Conservation (phyloP, 805 yeast genomes). For the Starmerella tilneyi region DNA sequence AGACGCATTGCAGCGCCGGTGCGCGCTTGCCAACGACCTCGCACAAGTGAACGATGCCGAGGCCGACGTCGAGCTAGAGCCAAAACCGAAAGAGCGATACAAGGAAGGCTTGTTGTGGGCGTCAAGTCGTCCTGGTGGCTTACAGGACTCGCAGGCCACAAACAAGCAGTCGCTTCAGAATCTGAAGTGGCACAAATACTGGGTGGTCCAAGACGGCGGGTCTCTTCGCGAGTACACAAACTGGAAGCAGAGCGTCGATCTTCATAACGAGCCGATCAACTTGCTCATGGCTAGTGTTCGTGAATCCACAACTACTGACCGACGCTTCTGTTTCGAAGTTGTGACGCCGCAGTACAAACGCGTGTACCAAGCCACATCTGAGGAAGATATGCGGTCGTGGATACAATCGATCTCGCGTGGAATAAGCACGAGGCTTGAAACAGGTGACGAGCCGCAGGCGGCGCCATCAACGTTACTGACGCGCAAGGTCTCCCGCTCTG, state of each 20-base stretch:
- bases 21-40: constrained; percentile 29
- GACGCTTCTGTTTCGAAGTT: constrained; percentile 60
- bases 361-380: constrained; percentile 62
- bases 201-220: constrained; percentile 69
- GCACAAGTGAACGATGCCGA: constrained; percentile 13
- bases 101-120: constrained; percentile 40
- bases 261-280: constrained; percentile 59
- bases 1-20: constrained; percentile 33
- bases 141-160: constrained; percentile 23
- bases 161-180: constrained; percentile 25
- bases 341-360: constrained; percentile 62
- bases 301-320: constrained; percentile 34
- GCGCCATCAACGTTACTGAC: constrained; percentile 15
- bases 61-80: background rate
- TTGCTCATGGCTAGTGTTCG: constrained; percentile 56
- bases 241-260: constrained; percentile 61
- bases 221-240: constrained; percentile 60
- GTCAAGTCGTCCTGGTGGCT: constrained; percentile 33
- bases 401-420: constrained; percentile 52
- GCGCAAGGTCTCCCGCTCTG: constrained; percentile 23
- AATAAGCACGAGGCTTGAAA: constrained; percentile 35
- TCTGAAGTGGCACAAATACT: constrained; percentile 71
- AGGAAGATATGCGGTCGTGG: constrained; percentile 62
- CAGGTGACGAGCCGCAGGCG: constrained; percentile 10
- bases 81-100: constrained; percentile 10